These are phyloP conservation scores for Phytophthora macrochlamydospora DNA, from an alignment of 352 stramenopile genomes.

Conservation along the genomic window DNA sequence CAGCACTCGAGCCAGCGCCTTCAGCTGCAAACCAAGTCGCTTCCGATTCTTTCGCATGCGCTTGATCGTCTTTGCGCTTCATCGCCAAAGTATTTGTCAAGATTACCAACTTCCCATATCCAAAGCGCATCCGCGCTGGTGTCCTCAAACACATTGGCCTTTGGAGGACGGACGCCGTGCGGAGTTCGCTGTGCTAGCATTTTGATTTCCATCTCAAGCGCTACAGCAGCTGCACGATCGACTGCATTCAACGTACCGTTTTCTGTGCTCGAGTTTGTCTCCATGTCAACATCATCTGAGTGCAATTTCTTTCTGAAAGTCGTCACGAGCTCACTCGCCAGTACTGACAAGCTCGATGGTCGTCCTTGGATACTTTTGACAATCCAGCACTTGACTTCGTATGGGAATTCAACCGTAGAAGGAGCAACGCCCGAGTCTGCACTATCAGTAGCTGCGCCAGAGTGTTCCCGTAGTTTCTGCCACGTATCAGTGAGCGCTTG, in stretches of 20 bases:
- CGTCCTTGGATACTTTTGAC: constrained; percentile 54
- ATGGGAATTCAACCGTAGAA: constrained; percentile 35
- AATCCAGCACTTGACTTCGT: constrained; percentile 60
- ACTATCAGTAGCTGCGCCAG: constrained; percentile 8
- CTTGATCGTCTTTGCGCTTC: constrained; percentile 76
- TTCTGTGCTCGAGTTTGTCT: neutral
- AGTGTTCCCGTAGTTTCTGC: constrained; percentile 29
- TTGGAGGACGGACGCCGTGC: constrained; percentile 68
- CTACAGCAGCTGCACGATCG: constrained; percentile 28
- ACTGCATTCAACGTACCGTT: constrained; percentile 14
- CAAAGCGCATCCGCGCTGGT: constrained; percentile 74
- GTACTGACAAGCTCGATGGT: constrained; percentile 39
- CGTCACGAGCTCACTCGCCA: constrained; percentile 41
- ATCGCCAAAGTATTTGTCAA: constrained; percentile 74
- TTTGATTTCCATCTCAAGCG: constrained; percentile 89
- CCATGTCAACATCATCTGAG: constrained; percentile 11
- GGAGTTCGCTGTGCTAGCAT: constrained; percentile 80
- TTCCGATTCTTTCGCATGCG: constrained; percentile 83
- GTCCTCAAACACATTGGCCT: constrained; percentile 85
- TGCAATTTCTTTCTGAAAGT: constrained; percentile 33
- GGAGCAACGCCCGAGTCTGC: constrained; percentile 22
- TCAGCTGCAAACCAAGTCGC: constrained; percentile 71
- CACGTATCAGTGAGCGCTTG: constrained; percentile 28
- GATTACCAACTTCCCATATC: constrained; percentile 82
- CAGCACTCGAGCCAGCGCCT: constrained; percentile 67